These are phyloP conservation scores for Amylostereum chailletii DNA, from an alignment of 1,284 basidiomycete genomes.

Conservation along the genomic window DNA sequence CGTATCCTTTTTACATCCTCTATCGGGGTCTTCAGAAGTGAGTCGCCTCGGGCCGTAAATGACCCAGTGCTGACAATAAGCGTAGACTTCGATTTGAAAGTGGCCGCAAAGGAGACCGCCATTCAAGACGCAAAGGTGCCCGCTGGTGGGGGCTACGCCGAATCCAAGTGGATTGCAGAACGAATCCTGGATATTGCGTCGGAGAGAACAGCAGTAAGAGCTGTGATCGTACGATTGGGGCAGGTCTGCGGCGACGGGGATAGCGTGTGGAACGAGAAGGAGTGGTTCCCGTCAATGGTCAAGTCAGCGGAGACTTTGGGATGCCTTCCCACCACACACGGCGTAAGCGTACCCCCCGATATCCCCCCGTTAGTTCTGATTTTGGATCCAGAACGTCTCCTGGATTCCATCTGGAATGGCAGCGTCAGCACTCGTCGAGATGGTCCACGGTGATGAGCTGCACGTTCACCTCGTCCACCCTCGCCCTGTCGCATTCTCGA, in stretches of 20 bases:
- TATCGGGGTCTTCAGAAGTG: slow-evolving; percentile 17
- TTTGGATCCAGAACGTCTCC: slow-evolving; percentile 8
- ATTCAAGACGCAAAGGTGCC: slow-evolving; percentile 16
- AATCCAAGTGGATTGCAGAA: slow-evolving; percentile 33
- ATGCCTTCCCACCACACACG: neutral
- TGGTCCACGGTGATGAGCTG: slow-evolving; percentile 12
- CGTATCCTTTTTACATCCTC: slow-evolving; percentile 25
- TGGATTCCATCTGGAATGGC: slow-evolving; percentile 19
- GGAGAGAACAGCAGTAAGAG: slow-evolving; percentile 15
- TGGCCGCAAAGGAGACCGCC: no score
- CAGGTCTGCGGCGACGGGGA: slow-evolving; percentile 30
- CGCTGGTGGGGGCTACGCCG: slow-evolving; percentile 26
- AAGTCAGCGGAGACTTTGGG: neutral
- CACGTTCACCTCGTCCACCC: slow-evolving; percentile 23
- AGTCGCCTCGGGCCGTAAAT: neutral
- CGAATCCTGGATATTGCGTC: slow-evolving; percentile 15
- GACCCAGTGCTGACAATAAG: no score
- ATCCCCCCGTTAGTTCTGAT: slow-evolving; percentile 9
- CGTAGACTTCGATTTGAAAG: no score
- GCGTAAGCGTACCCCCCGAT: neutral
- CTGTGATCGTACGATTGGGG: slow-evolving; percentile 30
- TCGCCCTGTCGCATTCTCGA: slow-evolving; percentile 6
- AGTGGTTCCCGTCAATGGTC: slow-evolving; percentile 38
- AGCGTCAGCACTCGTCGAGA: slow-evolving; percentile 16
- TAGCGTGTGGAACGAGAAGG: slow-evolving; percentile 32